phyloP scores from a whole-genome alignment of 768 basidiomycete genomes.

The Rhizopogon rudus region DNA sequence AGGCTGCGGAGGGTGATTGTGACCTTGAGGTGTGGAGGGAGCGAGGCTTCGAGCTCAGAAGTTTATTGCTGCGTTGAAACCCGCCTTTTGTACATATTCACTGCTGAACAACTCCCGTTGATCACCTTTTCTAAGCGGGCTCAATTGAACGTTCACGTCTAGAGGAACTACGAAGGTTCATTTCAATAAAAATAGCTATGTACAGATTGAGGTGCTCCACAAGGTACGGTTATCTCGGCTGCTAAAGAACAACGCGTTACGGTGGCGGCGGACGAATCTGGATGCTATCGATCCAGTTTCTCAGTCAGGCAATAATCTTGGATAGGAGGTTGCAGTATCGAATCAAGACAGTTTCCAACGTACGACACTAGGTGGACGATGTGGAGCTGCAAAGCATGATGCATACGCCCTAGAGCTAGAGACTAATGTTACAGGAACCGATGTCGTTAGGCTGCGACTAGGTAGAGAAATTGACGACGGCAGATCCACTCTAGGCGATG shows the following conservation, averaged over 20 bases:
- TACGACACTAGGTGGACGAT: slow-evolving; percentile 3
- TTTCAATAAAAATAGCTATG: background rate
- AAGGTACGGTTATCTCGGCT: background rate
- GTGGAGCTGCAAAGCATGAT: slow-evolving; percentile 1
- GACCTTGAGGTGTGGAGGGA: background rate
- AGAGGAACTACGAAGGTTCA: background rate
- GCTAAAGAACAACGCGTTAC: no score
- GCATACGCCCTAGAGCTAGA: background rate
- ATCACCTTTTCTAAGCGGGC: background rate
- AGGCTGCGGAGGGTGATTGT: slow-evolving; percentile 12
- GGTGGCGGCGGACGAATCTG: no score
- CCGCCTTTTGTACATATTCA: background rate
- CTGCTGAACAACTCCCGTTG: background rate
- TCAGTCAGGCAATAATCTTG: background rate
- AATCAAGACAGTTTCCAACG: slow-evolving; percentile 1
- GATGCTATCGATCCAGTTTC: no score
- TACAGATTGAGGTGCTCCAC: background rate
- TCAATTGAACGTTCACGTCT: no score
- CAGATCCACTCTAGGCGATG: background rate
- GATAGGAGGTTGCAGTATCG: background rate
- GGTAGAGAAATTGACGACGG: background rate
- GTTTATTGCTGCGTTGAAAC: background rate
- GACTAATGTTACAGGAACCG: background rate
- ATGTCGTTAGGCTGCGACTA: background rate
- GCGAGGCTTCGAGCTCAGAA: no score